Evolutionary conservation across 2,329 filamentous ascomycete genomes (phyloP).

Genomic region (Myriangium duriaei): DNA sequence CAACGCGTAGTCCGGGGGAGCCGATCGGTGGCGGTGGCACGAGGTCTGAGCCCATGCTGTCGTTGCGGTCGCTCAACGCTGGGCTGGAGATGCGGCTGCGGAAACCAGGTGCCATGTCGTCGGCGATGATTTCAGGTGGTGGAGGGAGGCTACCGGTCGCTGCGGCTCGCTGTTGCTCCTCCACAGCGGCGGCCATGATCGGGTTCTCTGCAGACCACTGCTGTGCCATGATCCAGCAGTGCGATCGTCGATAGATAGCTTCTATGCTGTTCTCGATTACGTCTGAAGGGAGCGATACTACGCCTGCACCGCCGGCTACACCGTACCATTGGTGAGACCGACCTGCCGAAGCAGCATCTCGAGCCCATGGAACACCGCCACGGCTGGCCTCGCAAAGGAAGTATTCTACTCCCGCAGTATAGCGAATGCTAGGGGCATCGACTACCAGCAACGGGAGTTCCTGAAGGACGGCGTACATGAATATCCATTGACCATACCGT

Average conservation of each 20-base stretch:
- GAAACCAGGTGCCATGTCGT: slow-evolving; percentile 2
- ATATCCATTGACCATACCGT: slow-evolving; percentile 67
- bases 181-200: slow-evolving; percentile 19
- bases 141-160: slow-evolving; percentile 14
- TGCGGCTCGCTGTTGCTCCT: slow-evolving; percentile 17
- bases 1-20: slow-evolving; percentile 10
- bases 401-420: slow-evolving; percentile 63
- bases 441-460: slow-evolving; percentile 65
- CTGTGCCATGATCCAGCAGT: slow-evolving; percentile 55
- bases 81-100: slow-evolving; percentile 8
- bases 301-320: slow-evolving; percentile 51
- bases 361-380: slow-evolving; percentile 60
- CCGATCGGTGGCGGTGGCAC: slow-evolving; percentile 1
- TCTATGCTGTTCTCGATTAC: slow-evolving; percentile 55
- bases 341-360: slow-evolving; percentile 46
- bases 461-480: slow-evolving; percentile 67
- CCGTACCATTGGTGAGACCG: slow-evolving; percentile 52
- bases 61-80: not conserved
- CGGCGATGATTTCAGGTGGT: slow-evolving; percentile 8
- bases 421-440: slow-evolving; percentile 58
- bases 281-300: slow-evolving; percentile 51
- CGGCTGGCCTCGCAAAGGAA: slow-evolving; percentile 68
- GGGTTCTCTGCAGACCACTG: slow-evolving; percentile 42
- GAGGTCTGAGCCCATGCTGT: slow-evolving; percentile 3
- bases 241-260: slow-evolving; percentile 54